These are phyloP conservation scores for Saitozyma podzolica DNA, from an alignment of 768 basidiomycete species.

Conservation along the genomic window DNA sequence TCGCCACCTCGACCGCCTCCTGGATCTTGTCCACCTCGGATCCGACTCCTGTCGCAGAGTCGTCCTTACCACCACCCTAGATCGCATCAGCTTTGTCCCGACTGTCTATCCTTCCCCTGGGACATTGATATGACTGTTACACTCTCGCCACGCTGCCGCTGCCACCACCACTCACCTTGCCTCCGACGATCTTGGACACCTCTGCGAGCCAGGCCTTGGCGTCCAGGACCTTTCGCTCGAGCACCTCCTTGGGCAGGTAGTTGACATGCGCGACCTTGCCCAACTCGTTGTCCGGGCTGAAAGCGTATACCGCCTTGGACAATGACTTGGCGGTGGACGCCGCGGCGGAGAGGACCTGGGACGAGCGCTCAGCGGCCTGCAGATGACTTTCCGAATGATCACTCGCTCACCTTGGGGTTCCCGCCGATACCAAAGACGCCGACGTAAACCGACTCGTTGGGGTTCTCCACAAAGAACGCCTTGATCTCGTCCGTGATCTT, in stretches of 20 bases:
- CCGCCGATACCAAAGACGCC: slow-evolving; percentile 73
- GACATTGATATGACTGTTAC: background rate
- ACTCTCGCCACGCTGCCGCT: background rate
- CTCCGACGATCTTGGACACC: slow-evolving; percentile 77
- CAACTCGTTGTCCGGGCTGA: slow-evolving; percentile 70
- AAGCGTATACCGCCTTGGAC: slow-evolving; percentile 80
- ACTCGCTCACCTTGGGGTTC: slow-evolving; percentile 64
- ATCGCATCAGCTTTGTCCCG: background rate
- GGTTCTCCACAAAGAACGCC: slow-evolving; percentile 74
- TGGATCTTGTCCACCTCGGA: slow-evolving; percentile 62
- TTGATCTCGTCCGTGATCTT: slow-evolving; percentile 71
- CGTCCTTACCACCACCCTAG: slow-evolving; percentile 93
- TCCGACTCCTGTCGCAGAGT: slow-evolving; percentile 86
- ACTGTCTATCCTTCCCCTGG: background rate
- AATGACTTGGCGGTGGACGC: slow-evolving; percentile 76
- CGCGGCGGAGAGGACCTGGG: slow-evolving; percentile 51
- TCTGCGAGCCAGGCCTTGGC: slow-evolving; percentile 84
- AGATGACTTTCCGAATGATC: slow-evolving; percentile 18
- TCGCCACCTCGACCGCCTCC: slow-evolving; percentile 67
- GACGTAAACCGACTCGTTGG: slow-evolving; percentile 69
- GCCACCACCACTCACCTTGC: slow-evolving; percentile 65
- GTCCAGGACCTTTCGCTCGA: slow-evolving; percentile 62
- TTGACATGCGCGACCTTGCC: slow-evolving; percentile 86
- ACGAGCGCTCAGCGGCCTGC: slow-evolving; percentile 9
- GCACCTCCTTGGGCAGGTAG: slow-evolving; percentile 67